Conservation (phyloP, 2,329 filamentous ascomycete species). For the Pseudogymnoascus sp. region DNA sequence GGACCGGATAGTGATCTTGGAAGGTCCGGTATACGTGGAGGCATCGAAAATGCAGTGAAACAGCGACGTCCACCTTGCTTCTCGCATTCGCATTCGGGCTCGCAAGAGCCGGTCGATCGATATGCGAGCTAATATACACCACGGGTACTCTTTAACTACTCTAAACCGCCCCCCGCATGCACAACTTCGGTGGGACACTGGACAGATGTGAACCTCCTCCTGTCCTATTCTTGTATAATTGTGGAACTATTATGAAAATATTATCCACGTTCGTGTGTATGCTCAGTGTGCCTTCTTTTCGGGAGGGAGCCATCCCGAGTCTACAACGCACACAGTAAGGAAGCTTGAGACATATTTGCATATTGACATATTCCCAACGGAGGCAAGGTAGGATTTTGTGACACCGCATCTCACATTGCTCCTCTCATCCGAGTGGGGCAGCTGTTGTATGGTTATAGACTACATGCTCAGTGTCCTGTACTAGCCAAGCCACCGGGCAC, state of each 20-base stretch:
- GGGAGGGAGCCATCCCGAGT: neutral
- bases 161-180: neutral
- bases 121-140: neutral
- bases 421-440: neutral
- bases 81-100: conserved; percentile 3
- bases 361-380: neutral
- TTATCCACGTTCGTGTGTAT: neutral
- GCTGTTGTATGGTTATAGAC: neutral
- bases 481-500: conserved; percentile 1
- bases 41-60: neutral
- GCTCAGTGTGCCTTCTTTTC: neutral
- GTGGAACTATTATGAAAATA: neutral
- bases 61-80: neutral
- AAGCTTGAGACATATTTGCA: neutral
- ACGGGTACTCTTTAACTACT: neutral
- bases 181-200: neutral
- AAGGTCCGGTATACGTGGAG: neutral
- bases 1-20: neutral
- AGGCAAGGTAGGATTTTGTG: neutral
- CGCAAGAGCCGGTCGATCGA: neutral
- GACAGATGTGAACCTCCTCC: neutral
- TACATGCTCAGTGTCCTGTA: neutral
- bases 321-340: neutral
- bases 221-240: neutral
- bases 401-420: neutral